phyloP scores from a whole-genome alignment of 2,329 filamentous ascomycete genomes.

The Ophiostoma sp. region DNA sequence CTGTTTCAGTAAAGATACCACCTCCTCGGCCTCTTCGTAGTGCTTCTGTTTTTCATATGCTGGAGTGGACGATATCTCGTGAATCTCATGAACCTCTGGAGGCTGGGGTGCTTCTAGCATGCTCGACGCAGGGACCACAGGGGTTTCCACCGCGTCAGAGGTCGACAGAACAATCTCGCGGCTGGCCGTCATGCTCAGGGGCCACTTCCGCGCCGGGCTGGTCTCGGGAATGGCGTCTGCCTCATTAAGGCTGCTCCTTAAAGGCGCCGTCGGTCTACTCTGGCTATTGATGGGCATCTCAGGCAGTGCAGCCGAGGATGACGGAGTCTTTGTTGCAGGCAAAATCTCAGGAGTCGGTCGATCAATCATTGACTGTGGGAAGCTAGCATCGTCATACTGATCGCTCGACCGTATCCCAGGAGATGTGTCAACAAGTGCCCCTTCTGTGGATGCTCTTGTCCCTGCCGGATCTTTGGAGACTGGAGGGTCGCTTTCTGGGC shows the following conservation, averaged over 20 bases:
- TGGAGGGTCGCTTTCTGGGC: constrained; percentile 19
- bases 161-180: not conserved
- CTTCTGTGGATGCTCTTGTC: not conserved
- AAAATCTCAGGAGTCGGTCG: not conserved
- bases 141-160: not conserved
- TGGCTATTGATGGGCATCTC: not conserved
- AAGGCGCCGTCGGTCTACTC: not conserved
- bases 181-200: not conserved
- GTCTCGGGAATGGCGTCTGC: constrained; percentile 32
- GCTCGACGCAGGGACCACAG: not conserved
- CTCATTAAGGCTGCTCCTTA: constrained; percentile 25
- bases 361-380: constrained; percentile 26
- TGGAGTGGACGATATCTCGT: not conserved
- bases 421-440: no score
- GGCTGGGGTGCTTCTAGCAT: not conserved
- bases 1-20: not conserved
- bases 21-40: not conserved
- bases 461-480: not conserved
- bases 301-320: constrained; percentile 21
- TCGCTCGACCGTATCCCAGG: not conserved
- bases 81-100: not conserved
- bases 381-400: constrained; percentile 19
- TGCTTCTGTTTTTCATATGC: not conserved
- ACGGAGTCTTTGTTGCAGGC: constrained; percentile 21
- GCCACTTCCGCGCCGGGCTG: constrained; percentile 25